Evolutionary conservation across 2,329 filamentous ascomycete species (phyloP), one percentile per base, ranked within the genome.

Genomic region (Nigrospora osmanthi): DNA sequence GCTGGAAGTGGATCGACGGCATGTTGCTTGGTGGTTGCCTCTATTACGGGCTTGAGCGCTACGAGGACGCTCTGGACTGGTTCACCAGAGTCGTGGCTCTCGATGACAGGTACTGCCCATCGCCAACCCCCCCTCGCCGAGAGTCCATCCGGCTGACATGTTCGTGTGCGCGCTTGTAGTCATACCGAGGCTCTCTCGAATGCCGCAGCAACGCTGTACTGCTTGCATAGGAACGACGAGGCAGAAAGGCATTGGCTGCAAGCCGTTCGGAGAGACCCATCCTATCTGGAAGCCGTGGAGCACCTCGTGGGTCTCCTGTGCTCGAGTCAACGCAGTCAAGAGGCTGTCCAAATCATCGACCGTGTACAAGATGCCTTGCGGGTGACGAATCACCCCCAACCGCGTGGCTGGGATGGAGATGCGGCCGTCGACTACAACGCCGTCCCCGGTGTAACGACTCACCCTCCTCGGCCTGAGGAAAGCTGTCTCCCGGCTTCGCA

Each of bases 181-280:
- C 88, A 96, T 61, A 85, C 96, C 40, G 93, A 98, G 68, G 89
- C 91, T 17, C 84, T 93, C 37, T 95, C 91, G 17, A 97, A 97
- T 61, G 79, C 94, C 49, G 93, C 91, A 17, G 91, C 91, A 17
- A 89, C 91, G 1, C 71, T 95, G 19, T 82, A 95, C 53, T 89
- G 89, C 46, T 75, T 97, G 11, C 83, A 88, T 49, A 82, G 85
- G 47, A 85, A 85, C 47, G 77, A 85, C 40, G 91, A 97, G 58
- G 93, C 93, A 7, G 85, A 95, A 59, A 76, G 81, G 47, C 78
- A 89, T 58, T 98, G 93, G 93, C 72, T 85, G 52, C 80, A 78
- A 49, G 89, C 89, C n/a, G 81, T 97, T 23, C 86, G 82, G 58
- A 70, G 87, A 46, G 83, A 87, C 10, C 93, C 93, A 1, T 86